Evolutionary conservation across 352 stramenopile species (phyloP).

Genomic region (Phytopythium oedochilum): DNA sequence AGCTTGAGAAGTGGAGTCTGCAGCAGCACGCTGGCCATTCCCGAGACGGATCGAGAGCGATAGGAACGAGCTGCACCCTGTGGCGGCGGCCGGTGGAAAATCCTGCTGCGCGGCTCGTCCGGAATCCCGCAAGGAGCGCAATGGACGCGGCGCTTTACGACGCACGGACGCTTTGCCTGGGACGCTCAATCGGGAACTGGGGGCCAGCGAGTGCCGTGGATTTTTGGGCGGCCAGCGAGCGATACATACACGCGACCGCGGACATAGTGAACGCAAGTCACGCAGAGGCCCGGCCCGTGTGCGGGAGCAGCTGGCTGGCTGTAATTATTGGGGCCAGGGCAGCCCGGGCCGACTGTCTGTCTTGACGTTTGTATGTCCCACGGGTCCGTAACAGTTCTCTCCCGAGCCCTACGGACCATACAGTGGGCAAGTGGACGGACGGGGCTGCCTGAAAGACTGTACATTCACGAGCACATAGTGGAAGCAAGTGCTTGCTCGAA

Average conservation of each 20-base stretch:
- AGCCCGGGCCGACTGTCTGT: not conserved
- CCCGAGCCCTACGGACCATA: not conserved
- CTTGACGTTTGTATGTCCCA: not conserved
- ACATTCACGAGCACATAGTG: not conserved
- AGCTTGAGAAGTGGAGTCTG: conserved; percentile 4
- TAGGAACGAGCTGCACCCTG: too few species aligned
- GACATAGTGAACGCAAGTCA: too few species aligned
- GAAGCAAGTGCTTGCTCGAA: not conserved
- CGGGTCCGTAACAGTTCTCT: not conserved
- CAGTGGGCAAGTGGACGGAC: not conserved
- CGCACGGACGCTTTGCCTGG: too few species aligned
- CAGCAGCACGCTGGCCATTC: not conserved
- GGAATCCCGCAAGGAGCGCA: not conserved
- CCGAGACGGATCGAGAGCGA: not conserved
- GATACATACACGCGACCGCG: too few species aligned
- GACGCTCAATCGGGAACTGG: too few species aligned
- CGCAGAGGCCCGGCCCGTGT: too few species aligned
- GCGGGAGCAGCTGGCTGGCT: too few species aligned
- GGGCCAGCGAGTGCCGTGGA: too few species aligned
- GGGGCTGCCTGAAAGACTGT: not conserved
- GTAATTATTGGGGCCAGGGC: too few species aligned
- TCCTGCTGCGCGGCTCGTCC: not conserved
- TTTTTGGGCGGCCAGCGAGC: too few species aligned
- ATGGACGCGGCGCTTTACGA: not conserved
- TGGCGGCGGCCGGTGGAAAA: not conserved